Conservation (phyloP, 2,329 filamentous ascomycete genomes). For the Cadophora malorum region DNA sequence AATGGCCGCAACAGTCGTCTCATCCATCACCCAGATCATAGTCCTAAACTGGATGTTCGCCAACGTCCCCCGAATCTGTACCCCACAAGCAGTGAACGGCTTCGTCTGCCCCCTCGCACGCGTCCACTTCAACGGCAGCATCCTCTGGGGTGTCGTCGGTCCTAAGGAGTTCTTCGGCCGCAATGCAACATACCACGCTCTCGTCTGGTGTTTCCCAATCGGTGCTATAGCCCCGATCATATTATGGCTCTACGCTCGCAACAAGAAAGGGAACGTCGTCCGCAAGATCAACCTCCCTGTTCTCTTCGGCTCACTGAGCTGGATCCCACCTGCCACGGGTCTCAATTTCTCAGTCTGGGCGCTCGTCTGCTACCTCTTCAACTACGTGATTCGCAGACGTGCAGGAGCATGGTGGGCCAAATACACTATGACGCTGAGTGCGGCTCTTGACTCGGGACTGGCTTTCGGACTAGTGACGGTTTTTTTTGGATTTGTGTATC, state of each 20-base stretch:
- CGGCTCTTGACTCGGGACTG: slow-evolving; percentile 81
- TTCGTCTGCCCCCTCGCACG: slow-evolving; percentile 88
- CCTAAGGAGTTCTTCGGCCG: slow-evolving; percentile 82
- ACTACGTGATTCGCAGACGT: slow-evolving; percentile 73
- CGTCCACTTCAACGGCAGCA: slow-evolving; percentile 89
- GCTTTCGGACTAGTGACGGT: slow-evolving; percentile 84
- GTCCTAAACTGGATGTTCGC: slow-evolving; percentile 91
- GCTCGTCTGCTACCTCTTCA: slow-evolving; percentile 84
- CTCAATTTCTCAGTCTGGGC: slow-evolving; percentile 91
- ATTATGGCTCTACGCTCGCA: slow-evolving; percentile 73
- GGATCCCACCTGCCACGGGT: slow-evolving; percentile 86
- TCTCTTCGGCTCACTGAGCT: slow-evolving; percentile 80
- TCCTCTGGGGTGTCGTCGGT: slow-evolving; percentile 88
- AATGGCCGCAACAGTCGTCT: slow-evolving; percentile 76
- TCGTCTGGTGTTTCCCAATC: slow-evolving; percentile 83
- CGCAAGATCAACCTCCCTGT: slow-evolving; percentile 83
- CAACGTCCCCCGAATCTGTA: slow-evolving; percentile 80
- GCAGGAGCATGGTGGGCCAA: slow-evolving; percentile 85
- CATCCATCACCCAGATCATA: slow-evolving; percentile 80
- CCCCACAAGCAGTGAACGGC: slow-evolving; percentile 78
- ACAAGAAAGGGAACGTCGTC: slow-evolving; percentile 65
- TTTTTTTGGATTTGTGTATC: slow-evolving; percentile 87
- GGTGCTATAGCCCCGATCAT: slow-evolving; percentile 77
- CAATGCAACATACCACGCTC: slow-evolving; percentile 73
- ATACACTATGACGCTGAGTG: slow-evolving; percentile 88